Conservation (phyloP, 768 basidiomycete genomes). For the Naganishia onofrii region DNA sequence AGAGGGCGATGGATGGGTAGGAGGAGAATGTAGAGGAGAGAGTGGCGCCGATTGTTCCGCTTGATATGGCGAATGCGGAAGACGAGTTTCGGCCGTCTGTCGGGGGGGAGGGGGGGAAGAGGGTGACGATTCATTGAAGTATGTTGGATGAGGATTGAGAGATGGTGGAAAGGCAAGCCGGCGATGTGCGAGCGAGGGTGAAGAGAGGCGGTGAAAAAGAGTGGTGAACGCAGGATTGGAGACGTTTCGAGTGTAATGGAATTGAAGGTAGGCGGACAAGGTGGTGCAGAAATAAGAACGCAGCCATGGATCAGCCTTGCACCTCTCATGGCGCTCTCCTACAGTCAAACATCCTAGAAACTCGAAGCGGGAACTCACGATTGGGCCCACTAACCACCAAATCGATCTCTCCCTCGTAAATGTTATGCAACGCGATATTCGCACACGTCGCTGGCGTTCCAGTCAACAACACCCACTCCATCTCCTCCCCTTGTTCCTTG, state of each 20-base stretch:
- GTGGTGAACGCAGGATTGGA: neutral
- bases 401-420: constrained; percentile 80
- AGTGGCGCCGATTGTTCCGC: constrained; percentile 88
- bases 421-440: constrained; percentile 83
- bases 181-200: no score
- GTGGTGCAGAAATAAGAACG: no score
- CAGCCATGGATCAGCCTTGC: no score
- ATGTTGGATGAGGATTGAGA: no score
- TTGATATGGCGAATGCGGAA: constrained; percentile 85
- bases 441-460: constrained; percentile 80
- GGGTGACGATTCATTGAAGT: neutral
- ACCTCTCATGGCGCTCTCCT: no score
- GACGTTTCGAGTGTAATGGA: no score
- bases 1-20: constrained; percentile 77
- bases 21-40: constrained; percentile 62
- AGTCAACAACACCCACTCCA: constrained; percentile 87
- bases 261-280: no score
- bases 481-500: constrained; percentile 64
- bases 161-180: no score
- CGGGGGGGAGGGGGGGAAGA: constrained; percentile 20
- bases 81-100: constrained; percentile 53
- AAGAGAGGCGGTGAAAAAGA: constrained; percentile 13
- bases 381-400: constrained; percentile 60
- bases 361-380: constrained; percentile 34
- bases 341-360: neutral